These are phyloP conservation scores for Suillus ampliporus DNA, from an alignment of 768 basidiomycete species.

Conservation along the genomic window DNA sequence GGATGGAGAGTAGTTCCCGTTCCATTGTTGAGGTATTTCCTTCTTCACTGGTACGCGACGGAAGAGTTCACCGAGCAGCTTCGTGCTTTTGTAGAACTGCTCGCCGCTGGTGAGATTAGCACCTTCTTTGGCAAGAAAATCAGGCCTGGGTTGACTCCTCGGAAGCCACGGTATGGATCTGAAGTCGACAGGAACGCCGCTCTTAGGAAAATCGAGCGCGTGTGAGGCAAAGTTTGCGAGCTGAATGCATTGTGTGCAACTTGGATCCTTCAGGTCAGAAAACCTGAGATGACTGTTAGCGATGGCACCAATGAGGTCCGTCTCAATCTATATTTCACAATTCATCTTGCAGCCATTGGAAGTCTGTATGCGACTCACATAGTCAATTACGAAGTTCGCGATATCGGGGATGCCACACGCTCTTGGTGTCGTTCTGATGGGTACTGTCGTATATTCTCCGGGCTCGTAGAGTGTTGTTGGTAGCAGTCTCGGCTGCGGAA, in stretches of 20 bases:
- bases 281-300: slow-evolving; percentile 68
- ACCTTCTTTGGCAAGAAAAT: slow-evolving; percentile 73
- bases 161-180: slow-evolving; percentile 47
- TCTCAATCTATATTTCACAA: not conserved
- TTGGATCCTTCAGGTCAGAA: slow-evolving; percentile 54
- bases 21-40: slow-evolving; percentile 35
- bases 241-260: slow-evolving; percentile 56
- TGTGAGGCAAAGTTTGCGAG: slow-evolving; percentile 64
- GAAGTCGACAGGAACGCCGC: slow-evolving; percentile 42
- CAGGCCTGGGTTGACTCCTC: slow-evolving; percentile 49
- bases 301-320: slow-evolving; percentile 63
- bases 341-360: not conserved
- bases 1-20: slow-evolving; percentile 24
- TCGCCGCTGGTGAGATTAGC: slow-evolving; percentile 19
- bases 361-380: slow-evolving; percentile 45
- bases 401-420: slow-evolving; percentile 67
- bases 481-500: slow-evolving; percentile 37
- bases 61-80: slow-evolving; percentile 67
- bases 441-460: slow-evolving; percentile 55
- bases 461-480: slow-evolving; percentile 37
- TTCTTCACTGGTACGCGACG: slow-evolving; percentile 49
- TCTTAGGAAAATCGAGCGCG: slow-evolving; percentile 52
- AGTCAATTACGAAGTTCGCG: slow-evolving; percentile 72
- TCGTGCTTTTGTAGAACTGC: slow-evolving; percentile 55
- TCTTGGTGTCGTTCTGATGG: slow-evolving; percentile 48